Evolutionary conservation across 2,329 filamentous ascomycete species (phyloP).

Genomic region (Penicillium sp.): DNA sequence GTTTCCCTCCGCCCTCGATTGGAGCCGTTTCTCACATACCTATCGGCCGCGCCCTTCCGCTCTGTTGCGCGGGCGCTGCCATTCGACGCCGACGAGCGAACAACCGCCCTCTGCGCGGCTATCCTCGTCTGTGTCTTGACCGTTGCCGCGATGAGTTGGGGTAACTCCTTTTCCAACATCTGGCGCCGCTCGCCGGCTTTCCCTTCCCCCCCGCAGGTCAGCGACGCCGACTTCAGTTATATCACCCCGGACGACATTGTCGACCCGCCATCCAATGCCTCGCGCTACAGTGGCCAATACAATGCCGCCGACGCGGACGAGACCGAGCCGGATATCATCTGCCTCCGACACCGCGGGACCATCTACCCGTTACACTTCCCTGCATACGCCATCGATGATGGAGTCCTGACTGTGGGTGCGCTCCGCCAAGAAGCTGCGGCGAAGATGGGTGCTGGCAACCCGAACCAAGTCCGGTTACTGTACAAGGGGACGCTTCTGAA

Average conservation of each 20-base stretch:
- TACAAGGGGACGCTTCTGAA: slow-evolving; percentile 49
- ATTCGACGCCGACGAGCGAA: slow-evolving; percentile 22
- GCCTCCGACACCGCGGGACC: slow-evolving; percentile 43
- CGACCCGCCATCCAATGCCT: slow-evolving; percentile 19
- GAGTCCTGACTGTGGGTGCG: slow-evolving; percentile 42
- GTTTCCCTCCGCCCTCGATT: slow-evolving; percentile 35
- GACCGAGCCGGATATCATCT: slow-evolving; percentile 43
- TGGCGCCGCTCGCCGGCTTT: slow-evolving; percentile 34
- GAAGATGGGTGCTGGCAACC: slow-evolving; percentile 35
- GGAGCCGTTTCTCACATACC: slow-evolving; percentile 24
- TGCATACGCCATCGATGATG: slow-evolving; percentile 49
- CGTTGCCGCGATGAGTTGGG: slow-evolving; percentile 37
- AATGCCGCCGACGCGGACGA: slow-evolving; percentile 23
- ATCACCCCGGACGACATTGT: slow-evolving; percentile 38
- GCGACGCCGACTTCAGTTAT: slow-evolving; percentile 41
- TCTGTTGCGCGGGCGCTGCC: slow-evolving; percentile 24
- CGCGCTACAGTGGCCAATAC: slow-evolving; percentile 14
- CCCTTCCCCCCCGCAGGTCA: slow-evolving; percentile 34
- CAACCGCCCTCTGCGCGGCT: slow-evolving; percentile 25
- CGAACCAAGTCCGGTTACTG: slow-evolving; percentile 42
- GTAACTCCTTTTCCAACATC: slow-evolving; percentile 31
- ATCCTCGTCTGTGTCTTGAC: slow-evolving; percentile 30
- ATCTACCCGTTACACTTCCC: slow-evolving; percentile 46
- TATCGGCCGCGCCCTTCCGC: slow-evolving; percentile 24
- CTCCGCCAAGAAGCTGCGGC: slow-evolving; percentile 42